phyloP scores from a whole-genome alignment of 2,329 filamentous ascomycete species.

The Alternaria metachromatica region DNA sequence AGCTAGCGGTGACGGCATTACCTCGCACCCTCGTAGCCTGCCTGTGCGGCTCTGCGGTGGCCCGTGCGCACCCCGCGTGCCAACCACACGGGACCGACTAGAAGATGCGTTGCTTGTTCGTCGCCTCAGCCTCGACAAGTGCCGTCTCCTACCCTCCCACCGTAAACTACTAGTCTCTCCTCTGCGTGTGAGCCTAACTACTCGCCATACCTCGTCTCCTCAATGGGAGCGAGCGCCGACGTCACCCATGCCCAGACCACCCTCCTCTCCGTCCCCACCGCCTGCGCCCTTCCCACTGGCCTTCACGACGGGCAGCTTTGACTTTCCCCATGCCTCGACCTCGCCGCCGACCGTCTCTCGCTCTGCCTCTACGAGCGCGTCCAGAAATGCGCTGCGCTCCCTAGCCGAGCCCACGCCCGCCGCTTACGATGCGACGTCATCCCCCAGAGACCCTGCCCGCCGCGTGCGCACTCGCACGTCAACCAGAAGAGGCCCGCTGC shows the following conservation, averaged over 20 bases:
- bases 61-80: background rate
- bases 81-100: background rate
- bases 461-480: slow-evolving; percentile 13
- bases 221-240: slow-evolving; percentile 26
- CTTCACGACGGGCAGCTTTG: slow-evolving; percentile 51
- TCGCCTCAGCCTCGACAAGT: background rate
- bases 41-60: background rate
- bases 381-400: slow-evolving; percentile 15
- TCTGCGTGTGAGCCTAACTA: background rate
- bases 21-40: background rate
- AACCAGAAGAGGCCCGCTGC: slow-evolving; percentile 24
- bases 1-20: slow-evolving; percentile 11
- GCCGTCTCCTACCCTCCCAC: background rate
- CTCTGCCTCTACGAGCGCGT: background rate
- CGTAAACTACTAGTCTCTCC: background rate
- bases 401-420: slow-evolving; percentile 13
- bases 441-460: slow-evolving; percentile 16
- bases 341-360: slow-evolving; percentile 24
- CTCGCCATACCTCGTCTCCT: background rate
- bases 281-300: slow-evolving; percentile 29
- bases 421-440: slow-evolving; percentile 8
- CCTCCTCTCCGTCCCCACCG: slow-evolving; percentile 36
- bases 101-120: background rate
- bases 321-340: slow-evolving; percentile 53
- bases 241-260: slow-evolving; percentile 42